A percentile compares a stretch with the other conserved stretches of the same genome.
These are phyloP conservation scores for Neodidymelliopsis sp. DNA, from an alignment of 2,329 filamentous ascomycete species.

Conservation along the genomic window DNA sequence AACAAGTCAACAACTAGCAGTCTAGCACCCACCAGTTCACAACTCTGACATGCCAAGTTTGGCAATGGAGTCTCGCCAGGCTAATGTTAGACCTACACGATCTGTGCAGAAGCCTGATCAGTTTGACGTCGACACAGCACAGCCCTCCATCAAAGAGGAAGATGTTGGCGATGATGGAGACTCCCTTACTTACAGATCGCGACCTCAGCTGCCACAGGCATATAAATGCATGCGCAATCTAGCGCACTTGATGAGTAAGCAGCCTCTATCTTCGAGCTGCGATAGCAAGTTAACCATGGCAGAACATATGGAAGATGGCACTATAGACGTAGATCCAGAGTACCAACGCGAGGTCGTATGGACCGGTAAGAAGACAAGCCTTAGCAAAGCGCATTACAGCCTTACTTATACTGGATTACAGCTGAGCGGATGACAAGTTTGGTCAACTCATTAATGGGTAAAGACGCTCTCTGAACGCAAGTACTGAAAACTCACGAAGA, in stretches of 20 bases:
- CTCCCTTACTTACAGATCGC: conserved; percentile 31
- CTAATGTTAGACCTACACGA: conserved; percentile 11
- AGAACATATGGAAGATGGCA: conserved; percentile 32
- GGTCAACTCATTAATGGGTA: conserved; percentile 47
- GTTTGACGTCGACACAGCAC: not conserved
- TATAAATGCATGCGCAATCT: conserved; percentile 29
- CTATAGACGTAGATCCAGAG: conserved; percentile 54
- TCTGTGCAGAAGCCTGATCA: not conserved
- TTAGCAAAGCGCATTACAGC: not conserved
- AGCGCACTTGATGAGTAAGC: conserved; percentile 36
- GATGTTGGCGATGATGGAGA: conserved; percentile 10
- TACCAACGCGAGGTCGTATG: conserved; percentile 59
- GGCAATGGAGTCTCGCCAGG: conserved; percentile 17
- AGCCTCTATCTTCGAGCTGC: not conserved
- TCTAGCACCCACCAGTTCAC: not conserved
- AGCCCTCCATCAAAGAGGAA: conserved; percentile 27
- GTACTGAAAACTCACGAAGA: not conserved
- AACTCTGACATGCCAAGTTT: conserved; percentile 18
- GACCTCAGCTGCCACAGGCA: conserved; percentile 32
- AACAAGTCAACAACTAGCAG: no score
- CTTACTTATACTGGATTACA: conserved; percentile 8
- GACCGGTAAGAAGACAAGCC: conserved; percentile 31
- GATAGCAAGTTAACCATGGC: conserved; percentile 2
- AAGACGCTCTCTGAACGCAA: not conserved
- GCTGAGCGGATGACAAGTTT: conserved; percentile 46